Evolutionary conservation across 2,329 filamentous ascomycete species (phyloP), one percentile per base, ranked within the genome.

Genomic region (Hysterium pulicare): DNA sequence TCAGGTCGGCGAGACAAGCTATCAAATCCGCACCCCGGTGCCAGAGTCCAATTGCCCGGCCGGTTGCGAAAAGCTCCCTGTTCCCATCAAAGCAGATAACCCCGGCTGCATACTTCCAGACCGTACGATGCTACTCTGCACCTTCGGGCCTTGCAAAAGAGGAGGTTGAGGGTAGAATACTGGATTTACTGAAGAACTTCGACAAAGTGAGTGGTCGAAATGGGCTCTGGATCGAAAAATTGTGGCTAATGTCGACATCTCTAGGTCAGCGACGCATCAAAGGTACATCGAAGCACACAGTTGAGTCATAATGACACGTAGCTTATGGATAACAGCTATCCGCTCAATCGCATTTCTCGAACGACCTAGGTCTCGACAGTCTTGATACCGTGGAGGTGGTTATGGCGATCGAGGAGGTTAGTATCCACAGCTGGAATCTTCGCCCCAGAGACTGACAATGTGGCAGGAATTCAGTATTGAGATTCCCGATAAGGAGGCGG

Each of bases 301-400:
- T 26, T 33, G 41, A 35, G 40, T 33, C 22, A 28, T 32, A 21
- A 31, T 39, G 5, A 32, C 33, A 34, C 38, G 33, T 42, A 23
- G 33, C 61, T 69, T 37, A 68, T 46, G 20, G 22, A 33, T 30
- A 42, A 47, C 60, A 97, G 91, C 88, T 98, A 68, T 88, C 83
- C 63, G 74, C 81, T 51, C 78, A 76, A 41, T 85, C 91, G 46
- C 90, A 97, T 81, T 98, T 98, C 75, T 81, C 89, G 67, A 97
- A 96, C 71, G 91, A 98, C 74, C 86, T 98, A 52, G 93, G 90
- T 54, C 78, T 98, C 62, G 93, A 98, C 77, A 94, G 87, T 74
- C 81, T 98, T 71, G 93, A 98, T 71, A 96, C 93, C 51, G 93
- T 98, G 52, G 93, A 98, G 79, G 93, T 98, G 56, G 93, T 98